phyloP scores from a whole-genome alignment of 2,329 filamentous ascomycete species.

The Ophiostoma himal-ulmi region DNA sequence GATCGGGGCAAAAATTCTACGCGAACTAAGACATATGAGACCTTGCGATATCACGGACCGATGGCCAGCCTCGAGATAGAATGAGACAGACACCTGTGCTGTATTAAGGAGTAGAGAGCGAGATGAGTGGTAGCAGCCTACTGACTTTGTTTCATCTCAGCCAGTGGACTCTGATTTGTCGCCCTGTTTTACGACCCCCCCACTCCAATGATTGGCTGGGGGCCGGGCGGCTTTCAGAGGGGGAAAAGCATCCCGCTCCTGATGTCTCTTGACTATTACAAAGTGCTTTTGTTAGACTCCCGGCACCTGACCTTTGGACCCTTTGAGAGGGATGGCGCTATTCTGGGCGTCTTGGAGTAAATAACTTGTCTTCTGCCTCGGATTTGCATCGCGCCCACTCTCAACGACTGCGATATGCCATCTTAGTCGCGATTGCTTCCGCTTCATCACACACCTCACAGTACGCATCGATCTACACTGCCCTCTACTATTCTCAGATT shows the following conservation, averaged over 20 bases:
- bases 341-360: background rate
- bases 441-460: background rate
- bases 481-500: background rate
- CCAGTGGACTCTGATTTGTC: background rate
- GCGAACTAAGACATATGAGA: background rate
- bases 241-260: background rate
- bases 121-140: conserved; percentile 8
- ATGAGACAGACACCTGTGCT: background rate
- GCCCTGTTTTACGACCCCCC: background rate
- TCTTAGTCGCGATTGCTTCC: background rate
- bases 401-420: background rate
- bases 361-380: background rate
- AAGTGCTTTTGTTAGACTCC: background rate
- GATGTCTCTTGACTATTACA: background rate
- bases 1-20: too few relatives aligned
- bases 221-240: background rate
- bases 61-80: background rate
- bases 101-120: background rate
- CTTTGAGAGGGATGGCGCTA: background rate
- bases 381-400: background rate
- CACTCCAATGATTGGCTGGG: conserved; percentile 15
- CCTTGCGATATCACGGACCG: background rate
- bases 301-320: background rate
- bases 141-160: conserved; percentile 22
- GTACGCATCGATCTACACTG: background rate